These are phyloP conservation scores for Sclerotinia subarctica DNA, from an alignment of 2,329 filamentous ascomycete species.

Conservation along the genomic window DNA sequence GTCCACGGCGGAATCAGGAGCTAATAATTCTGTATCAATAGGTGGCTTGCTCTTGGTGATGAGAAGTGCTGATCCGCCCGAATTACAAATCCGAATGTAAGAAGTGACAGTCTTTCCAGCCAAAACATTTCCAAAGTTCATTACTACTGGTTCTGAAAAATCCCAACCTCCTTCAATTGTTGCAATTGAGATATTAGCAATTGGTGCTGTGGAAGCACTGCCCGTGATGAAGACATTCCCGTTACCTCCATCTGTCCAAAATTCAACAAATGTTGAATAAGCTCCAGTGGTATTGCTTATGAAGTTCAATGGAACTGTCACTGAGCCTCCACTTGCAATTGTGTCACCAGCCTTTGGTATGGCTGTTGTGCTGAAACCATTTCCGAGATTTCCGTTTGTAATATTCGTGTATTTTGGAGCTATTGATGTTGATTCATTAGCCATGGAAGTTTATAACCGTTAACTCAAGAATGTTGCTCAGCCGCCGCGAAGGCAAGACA, in stretches of 20 bases:
- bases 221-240: constrained; percentile 33
- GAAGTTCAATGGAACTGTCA: constrained; percentile 34
- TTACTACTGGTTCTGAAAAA: constrained; percentile 27
- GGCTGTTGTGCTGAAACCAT: constrained; percentile 9
- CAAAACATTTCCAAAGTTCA: constrained; percentile 35
- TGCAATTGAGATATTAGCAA: constrained; percentile 36
- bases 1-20: constrained; percentile 30
- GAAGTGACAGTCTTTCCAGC: constrained; percentile 31
- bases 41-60: constrained; percentile 39
- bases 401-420: constrained; percentile 5
- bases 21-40: constrained; percentile 25
- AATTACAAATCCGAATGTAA: constrained; percentile 36
- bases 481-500: neutral
- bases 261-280: constrained; percentile 36
- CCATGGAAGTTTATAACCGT: neutral
- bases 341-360: constrained; percentile 12
- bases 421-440: neutral
- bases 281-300: constrained; percentile 32
- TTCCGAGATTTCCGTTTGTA: constrained; percentile 9
- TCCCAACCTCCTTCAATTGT: constrained; percentile 38
- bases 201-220: constrained; percentile 34
- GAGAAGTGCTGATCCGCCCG: constrained; percentile 35
- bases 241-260: constrained; percentile 37
- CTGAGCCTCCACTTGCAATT: constrained; percentile 32
- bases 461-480: neutral